Evolutionary conservation across 495 filamentous ascomycete genomes (phyloP), one percentile per base, ranked within the genome.

Genomic region (Bacidia gigantensis): DNA sequence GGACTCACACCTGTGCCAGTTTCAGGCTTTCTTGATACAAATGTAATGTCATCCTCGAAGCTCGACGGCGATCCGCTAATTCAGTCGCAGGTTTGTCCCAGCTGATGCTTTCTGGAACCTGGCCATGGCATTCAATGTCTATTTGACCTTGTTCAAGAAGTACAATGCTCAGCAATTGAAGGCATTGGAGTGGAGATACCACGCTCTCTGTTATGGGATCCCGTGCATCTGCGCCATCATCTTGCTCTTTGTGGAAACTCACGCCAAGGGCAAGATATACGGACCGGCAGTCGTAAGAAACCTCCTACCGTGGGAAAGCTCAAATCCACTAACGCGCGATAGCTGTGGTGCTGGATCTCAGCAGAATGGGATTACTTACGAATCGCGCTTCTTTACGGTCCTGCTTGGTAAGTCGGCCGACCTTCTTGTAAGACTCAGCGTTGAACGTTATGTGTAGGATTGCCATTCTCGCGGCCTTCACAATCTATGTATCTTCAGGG

Each of bases 121-220:
- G 44, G 83, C 83, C 42, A 95, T 95, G 88, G 86, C 88, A 2
- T 73, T 83, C 55, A 95, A 93, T 60, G 88, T 95, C 56, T 87
- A 86, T 61, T 66, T 93, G 23, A 93, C 86, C 3, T 87, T 95
- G 56, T 92, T 89, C 65, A 73, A 75, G 58, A 82, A 83, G 56
- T 89, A 82, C 59, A 77, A 84, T 49, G 80, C 82, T 1, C 68
- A 76, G 2, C 75, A 79, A 52, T 72, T 95, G 38, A 78, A 80
- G 10, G 71, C 63, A 12, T 71, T 90, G 56, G 88, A 95, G 62
- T 76, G 80, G 58, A 79, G 75, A 52, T 93, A 95, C 57, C 58
- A 86, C 1, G 14, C 82, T 12, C 62, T 72, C 51, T 89, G 84
- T 65, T 93, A 92, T 54, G 87, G 86, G 0, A 50, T 86, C 2